Percentiles rank a stretch among this genome's conserved stretches.
Evolutionary conservation across 225 moss, liverwort and hornwort genomes (phyloP).

Genomic region (Thuidium tamariscinum): DNA sequence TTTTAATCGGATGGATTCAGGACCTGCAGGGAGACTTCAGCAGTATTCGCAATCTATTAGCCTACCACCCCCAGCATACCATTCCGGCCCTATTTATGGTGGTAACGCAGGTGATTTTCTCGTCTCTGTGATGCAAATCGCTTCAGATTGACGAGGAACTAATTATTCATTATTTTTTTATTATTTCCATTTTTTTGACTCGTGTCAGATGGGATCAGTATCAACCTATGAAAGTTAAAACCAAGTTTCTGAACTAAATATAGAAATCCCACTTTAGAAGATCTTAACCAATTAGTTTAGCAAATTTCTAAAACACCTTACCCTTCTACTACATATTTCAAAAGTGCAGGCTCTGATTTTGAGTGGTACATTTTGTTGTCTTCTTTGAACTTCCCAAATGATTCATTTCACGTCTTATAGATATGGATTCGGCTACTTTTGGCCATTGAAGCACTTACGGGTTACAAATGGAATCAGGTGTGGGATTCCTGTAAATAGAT

Average conservation of each 20-base stretch:
- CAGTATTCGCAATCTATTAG: not conserved
- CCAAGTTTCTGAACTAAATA: too few relatives aligned
- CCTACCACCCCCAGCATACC: not conserved
- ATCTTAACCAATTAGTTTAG: not conserved
- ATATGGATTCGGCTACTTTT: not conserved
- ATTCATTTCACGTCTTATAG: not conserved
- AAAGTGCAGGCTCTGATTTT: not conserved
- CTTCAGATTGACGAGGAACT: not conserved
- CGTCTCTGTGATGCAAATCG: not conserved
- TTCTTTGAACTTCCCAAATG: not conserved
- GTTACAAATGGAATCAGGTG: not conserved
- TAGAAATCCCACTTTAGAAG: not conserved
- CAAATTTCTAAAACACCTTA: not conserved
- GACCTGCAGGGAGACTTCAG: not conserved
- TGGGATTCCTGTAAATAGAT: not conserved
- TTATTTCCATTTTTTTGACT: not conserved
- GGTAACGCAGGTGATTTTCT: constrained; percentile 3
- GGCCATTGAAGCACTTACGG: not conserved
- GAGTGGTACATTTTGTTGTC: not conserved
- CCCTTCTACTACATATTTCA: not conserved
- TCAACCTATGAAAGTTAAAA: not conserved
- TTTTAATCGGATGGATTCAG: constrained; percentile 8
- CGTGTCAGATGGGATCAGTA: not conserved
- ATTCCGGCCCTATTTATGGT: not conserved
- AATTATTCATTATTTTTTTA: not conserved